Base-by-base conservation (phyloP, 2,329 filamentous ascomycete genomes). In the Cordyceps fumosorosea region DNA sequence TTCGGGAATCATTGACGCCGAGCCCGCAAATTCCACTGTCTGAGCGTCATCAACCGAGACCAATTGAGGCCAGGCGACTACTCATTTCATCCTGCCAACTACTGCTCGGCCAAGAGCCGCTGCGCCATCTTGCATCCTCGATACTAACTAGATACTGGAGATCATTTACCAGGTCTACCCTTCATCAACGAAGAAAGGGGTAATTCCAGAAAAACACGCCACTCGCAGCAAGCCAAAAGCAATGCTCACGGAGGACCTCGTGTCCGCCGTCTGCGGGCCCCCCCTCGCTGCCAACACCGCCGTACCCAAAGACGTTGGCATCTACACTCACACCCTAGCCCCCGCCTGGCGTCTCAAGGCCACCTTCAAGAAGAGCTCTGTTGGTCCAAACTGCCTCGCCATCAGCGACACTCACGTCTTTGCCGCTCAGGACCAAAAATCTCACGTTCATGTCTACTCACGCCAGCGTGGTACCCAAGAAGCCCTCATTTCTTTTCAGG, bases 361-460 rank as follows among this genome's bases (percentile, higher is more conserved):
- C 65, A 84, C 88, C 54, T 93, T 95, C 82, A 98, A 97, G 81
- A 98, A 96, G 78, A 96, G 90, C 78, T 89, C 90, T 18, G 86
- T 88, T n/a, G 82, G 88, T 29, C 79, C 83, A 63, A 90, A 93
- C 74, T 89, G 90, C 68, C 78, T 99, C 61, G 93, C 91, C 34
- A 82, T 93, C 68, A 96, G 84, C 74, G 80, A 84, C 51, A 88
- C 88, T 22, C 95, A 99, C 73, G 82, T 98, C 53, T 99, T 96
- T 73, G 89, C 93, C 4, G 93, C 91, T 4, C 95, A 99, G 74
- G 83, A 89, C 56, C 92, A 93, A 66, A 98, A 96, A 75, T 91
- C 92, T 0, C 90, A 96, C 48, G 84, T 99, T 1, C 91, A 98
- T 76, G 91, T 99, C 61, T 99, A 98, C 76, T 93, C 85, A 63